Base-by-base conservation (phyloP, 108 stramenopile species). In the Cyclotella cryptica region DNA sequence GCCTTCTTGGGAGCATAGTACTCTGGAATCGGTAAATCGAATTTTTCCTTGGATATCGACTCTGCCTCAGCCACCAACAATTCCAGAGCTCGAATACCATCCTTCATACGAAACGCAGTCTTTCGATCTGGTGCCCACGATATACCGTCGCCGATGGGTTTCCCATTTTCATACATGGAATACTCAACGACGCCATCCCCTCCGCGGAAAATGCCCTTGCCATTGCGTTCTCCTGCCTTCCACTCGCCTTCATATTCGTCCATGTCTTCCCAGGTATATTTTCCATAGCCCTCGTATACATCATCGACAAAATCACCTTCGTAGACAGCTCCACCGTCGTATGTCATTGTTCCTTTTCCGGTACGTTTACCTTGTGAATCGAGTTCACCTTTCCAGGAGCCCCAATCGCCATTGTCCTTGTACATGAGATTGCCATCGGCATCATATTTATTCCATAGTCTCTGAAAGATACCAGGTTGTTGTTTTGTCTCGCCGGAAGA, bases 271-370 rank as follows among this genome's bases (percentile, higher is more conserved):
- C 78, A 79, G n/a, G 18, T 42, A 63, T 79, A 79, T 10, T 28
- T 66, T 40, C 78, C 78, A 8, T 29, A 61, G 19, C 71, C 71
- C 21, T 79, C 47, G 53, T 59, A 79, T 52, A 72, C 72, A 42
- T 79, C 54, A 41, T 67, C 40, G n/a, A 58, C 40, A 43, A 79
- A 72, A 39, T 17, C 4, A 28, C 78, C 78, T 44, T 79, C 71
- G 63, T 79, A 79, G 27, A 15, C n/a, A 39, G 43, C 53, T 17
- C 78, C 71, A 28, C 39, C 35, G 35, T 46, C 17, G 40, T 79
- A 79, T n/a, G 71, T 72, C 71, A 79, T 79, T 47, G 52, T 72
- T 29, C 78, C 78, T 49, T n/a, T 65, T 9, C 78, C 78, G 7
- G 46, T 35, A 26, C 78, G 52, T 3, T 79, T 65, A 0, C 78